Base-by-base conservation (phyloP, 345 rosid species). In the Lagerstroemia speciosa region DNA sequence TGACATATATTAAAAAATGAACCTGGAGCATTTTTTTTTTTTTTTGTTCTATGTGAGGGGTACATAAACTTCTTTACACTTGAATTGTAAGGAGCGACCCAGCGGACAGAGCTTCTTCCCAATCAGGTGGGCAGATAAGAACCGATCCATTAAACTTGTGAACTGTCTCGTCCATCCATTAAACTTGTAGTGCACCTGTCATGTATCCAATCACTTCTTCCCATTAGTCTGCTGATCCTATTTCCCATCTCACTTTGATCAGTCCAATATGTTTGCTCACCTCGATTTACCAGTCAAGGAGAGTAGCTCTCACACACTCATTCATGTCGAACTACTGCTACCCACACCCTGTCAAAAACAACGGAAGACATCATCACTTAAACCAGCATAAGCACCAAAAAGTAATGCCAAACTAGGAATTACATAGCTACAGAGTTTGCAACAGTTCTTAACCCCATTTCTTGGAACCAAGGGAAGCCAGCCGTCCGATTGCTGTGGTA, bases 151-250 rank as follows among this genome's bases (percentile, higher is more conserved):
- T 61, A 94, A 86, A 79, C 92, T 94, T 2, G 93, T 94, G 48
- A 94, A 94, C 79, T 5, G 99, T 94, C 78, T 91, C 99, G 1
- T 94, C 97, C 97, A 89, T 86, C 75, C 91, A 78, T 74, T 94
- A 76, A 94, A 94, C 85, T 94, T 94, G 89, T 94, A 91, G 78
- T 94, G 99, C 22, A 94, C 98, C 97, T 93, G 81, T 52, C 0
- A 11, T 20, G 0, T 20, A n/a, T n/a, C 57, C 57, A 20, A n/a
- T 52, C 9, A 52, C 26, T 52, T 11, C 57, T 3, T 52, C 20
- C 24, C 17, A 45, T 45, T 45, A 15, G 50, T 11, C 15, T 45
- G 1, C 50, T 1, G 57, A 52, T 52, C 26, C 0, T 7, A 52
- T 52, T 20, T 52, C 57, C 57, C 0, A 22, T 52, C 8, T 52